Evolutionary conservation across 2,329 filamentous ascomycete species (phyloP).

Genomic region (Stenocarpella maydis): DNA sequence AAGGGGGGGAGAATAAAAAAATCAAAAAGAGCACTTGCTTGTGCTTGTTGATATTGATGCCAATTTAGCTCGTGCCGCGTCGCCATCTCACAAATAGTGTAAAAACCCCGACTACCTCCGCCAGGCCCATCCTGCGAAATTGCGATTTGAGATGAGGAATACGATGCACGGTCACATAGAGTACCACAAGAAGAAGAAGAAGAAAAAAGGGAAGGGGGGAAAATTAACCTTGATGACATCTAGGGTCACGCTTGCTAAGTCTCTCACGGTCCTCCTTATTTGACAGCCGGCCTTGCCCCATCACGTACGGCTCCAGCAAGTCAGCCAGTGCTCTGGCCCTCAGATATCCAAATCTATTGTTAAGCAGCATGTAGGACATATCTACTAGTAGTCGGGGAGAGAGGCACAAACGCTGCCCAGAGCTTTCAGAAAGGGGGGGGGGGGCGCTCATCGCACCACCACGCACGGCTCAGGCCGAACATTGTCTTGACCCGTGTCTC

Average conservation of each 20-base stretch:
- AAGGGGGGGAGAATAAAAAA: too few relatives aligned
- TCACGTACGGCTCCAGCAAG: background rate
- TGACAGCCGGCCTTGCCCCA: background rate
- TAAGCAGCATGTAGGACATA: background rate
- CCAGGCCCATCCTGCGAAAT: constrained; percentile 14
- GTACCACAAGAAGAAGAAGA: background rate
- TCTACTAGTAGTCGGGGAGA: too few relatives aligned
- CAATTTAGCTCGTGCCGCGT: constrained; percentile 15
- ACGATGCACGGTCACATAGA: background rate
- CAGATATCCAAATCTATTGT: constrained; percentile 3
- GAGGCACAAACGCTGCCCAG: background rate
- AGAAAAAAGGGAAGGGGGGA: background rate
- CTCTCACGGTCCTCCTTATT: too few relatives aligned
- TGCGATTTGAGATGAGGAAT: constrained; percentile 18
- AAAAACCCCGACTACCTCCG: constrained; percentile 5
- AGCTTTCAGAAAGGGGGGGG: background rate
- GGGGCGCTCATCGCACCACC: background rate
- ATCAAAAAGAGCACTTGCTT: too few relatives aligned
- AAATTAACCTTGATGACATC: background rate
- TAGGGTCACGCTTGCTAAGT: background rate
- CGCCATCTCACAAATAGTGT: background rate
- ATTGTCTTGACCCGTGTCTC: background rate
- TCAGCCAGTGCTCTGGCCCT: background rate
- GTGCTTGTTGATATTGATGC: too few relatives aligned
- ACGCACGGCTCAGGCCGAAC: constrained; percentile 3